A percentile compares a stretch with the other conserved stretches of the same genome.
Conservation (phyloP, 768 basidiomycete species). For the Serendipita sp. region DNA sequence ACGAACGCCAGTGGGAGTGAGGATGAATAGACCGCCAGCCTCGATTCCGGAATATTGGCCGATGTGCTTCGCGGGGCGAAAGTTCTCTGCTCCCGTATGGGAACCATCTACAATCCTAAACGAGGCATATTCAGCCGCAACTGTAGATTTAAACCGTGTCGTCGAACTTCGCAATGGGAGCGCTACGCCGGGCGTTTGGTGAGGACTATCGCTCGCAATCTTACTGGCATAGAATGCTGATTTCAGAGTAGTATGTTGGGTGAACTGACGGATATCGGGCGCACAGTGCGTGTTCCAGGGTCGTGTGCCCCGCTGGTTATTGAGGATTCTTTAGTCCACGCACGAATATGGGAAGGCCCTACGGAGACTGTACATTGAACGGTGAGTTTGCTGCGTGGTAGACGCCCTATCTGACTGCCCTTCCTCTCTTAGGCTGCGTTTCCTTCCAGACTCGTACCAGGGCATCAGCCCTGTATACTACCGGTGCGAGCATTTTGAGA, state of each 20-base stretch:
- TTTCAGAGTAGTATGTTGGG: conserved; percentile 40
- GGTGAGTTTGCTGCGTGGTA: conserved; percentile 21
- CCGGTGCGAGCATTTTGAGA: conserved; percentile 21
- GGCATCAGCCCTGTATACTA: conserved; percentile 38
- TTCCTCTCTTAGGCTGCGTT: conserved; percentile 34
- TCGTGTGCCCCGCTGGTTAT: not conserved
- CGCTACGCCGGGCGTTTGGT: conserved; percentile 47
- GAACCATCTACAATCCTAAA: conserved; percentile 8
- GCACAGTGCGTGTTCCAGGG: conserved; percentile 28
- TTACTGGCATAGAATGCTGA: not conserved
- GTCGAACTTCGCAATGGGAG: conserved; percentile 44
- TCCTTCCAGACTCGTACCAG: conserved; percentile 39
- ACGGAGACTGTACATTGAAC: conserved; percentile 49
- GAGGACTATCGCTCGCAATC: conserved; percentile 13
- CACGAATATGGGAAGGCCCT: conserved; percentile 42
- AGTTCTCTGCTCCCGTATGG: conserved; percentile 14
- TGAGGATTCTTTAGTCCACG: conserved; percentile 33
- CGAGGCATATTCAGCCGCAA: conserved; percentile 24
- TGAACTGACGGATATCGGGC: conserved; percentile 53
- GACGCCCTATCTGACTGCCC: not conserved
- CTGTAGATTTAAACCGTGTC: conserved; percentile 15
- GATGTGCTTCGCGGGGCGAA: conserved; percentile 14
- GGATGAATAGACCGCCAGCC: conserved; percentile 43
- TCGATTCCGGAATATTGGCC: conserved; percentile 48
- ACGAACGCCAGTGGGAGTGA: conserved; percentile 55